These are phyloP conservation scores for Eimeria praecox DNA, from an alignment of 169 alveolate genomes.

Conservation along the genomic window DNA sequence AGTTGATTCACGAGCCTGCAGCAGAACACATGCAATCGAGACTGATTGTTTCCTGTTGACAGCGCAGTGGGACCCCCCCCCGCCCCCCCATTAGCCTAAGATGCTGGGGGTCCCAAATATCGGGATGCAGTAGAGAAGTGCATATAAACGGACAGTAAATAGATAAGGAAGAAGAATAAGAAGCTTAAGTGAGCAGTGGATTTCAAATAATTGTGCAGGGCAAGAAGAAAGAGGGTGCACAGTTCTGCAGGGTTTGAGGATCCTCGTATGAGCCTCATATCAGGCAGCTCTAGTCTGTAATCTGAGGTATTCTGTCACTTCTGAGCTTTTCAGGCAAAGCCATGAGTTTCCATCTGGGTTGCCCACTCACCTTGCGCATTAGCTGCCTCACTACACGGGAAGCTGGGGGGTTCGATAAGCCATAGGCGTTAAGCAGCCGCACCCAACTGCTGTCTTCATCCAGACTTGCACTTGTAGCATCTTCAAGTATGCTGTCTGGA, in stretches of 20 bases:
- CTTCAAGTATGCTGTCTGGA: background rate
- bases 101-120: background rate
- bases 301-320: background rate
- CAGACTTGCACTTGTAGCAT: background rate
- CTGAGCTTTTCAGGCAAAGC: background rate
- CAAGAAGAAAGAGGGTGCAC: background rate
- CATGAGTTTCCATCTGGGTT: background rate
- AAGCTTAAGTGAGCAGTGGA: background rate
- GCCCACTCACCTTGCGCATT: slow-evolving; percentile 25
- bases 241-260: background rate
- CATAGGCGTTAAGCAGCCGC: slow-evolving; percentile 45
- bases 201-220: background rate
- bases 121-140: background rate
- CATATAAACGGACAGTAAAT: background rate
- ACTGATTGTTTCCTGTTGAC: no score
- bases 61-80: no score
- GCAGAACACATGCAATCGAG: background rate
- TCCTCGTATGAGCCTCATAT: background rate
- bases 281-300: background rate
- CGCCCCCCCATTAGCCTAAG: no score
- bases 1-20: slow-evolving; percentile 18
- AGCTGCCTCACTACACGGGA: slow-evolving; percentile 26
- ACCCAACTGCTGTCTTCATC: background rate
- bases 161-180: background rate
- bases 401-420: background rate